Percentiles rank a stretch among this genome's conserved stretches.
These are phyloP conservation scores for Phytopythium chamaehyphon DNA, from an alignment of 352 stramenopile species.

Conservation along the genomic window DNA sequence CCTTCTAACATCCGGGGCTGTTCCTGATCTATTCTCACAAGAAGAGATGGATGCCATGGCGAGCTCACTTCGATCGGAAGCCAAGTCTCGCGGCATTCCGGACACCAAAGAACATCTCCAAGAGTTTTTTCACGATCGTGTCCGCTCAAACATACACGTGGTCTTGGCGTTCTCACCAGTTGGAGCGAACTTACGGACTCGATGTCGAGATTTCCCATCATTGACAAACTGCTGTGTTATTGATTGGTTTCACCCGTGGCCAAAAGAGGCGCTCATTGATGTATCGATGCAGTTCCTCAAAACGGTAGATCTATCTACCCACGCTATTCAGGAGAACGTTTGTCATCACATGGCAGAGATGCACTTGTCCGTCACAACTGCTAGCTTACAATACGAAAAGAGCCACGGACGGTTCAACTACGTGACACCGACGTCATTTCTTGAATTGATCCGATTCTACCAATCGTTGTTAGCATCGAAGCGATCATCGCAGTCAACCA, in stretches of 20 bases:
- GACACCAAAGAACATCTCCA: slow-evolving; percentile 90
- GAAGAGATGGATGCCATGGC: slow-evolving; percentile 90
- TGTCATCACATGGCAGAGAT: slow-evolving; percentile 92
- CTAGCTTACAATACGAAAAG: slow-evolving; percentile 73
- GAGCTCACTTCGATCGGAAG: slow-evolving; percentile 64
- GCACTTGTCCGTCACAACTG: slow-evolving; percentile 80
- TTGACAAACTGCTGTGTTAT: slow-evolving; percentile 74
- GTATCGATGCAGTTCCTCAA: slow-evolving; percentile 86
- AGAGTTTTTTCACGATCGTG: slow-evolving; percentile 87
- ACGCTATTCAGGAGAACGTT: slow-evolving; percentile 88
- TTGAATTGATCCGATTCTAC: slow-evolving; percentile 93
- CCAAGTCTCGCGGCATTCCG: slow-evolving; percentile 80
- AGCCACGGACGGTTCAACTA: slow-evolving; percentile 87
- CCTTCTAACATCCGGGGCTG: slow-evolving; percentile 67
- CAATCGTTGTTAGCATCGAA: slow-evolving; percentile 68
- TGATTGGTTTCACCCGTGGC: slow-evolving; percentile 92
- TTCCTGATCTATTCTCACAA: slow-evolving; percentile 79
- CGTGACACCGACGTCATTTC: slow-evolving; percentile 90
- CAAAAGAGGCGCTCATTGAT: slow-evolving; percentile 82
- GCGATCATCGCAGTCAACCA: slow-evolving; percentile 41
- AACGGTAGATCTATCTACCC: slow-evolving; percentile 56
- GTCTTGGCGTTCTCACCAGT: slow-evolving; percentile 87
- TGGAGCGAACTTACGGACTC: slow-evolving; percentile 58
- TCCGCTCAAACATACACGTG: slow-evolving; percentile 84
- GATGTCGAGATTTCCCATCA: slow-evolving; percentile 77